A percentile compares a stretch with the other conserved stretches of the same genome.
Conservation (phyloP, 768 basidiomycete species). For the Tubosaeta sp. region DNA sequence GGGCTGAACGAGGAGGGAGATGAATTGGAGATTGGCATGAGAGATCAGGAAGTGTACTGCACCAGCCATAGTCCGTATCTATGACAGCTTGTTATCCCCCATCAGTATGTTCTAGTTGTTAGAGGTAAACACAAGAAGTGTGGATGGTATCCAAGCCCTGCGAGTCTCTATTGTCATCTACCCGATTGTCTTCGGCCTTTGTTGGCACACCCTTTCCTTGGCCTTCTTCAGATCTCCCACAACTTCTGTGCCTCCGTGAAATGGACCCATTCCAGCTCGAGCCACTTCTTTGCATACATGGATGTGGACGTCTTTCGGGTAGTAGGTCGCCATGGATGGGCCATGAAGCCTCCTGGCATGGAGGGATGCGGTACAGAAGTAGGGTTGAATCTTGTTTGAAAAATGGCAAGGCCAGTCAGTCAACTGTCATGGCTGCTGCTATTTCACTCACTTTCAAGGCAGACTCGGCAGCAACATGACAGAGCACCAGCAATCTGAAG, state of each 20-base stretch:
- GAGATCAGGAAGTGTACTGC: no score
- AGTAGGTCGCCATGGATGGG: conserved; percentile 82
- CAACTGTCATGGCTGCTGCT: background rate
- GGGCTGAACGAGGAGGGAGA: background rate
- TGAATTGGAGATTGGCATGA: background rate
- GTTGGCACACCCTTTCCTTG: conserved; percentile 82
- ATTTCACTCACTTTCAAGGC: no score
- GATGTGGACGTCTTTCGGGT: conserved; percentile 55
- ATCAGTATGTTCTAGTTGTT: no score
- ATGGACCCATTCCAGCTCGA: conserved; percentile 58
- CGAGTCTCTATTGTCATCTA: no score
- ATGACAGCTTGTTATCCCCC: no score
- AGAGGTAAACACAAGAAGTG: no score
- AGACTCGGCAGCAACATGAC: no score
- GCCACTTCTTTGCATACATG: conserved; percentile 45
- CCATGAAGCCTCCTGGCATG: conserved; percentile 76
- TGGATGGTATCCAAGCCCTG: no score
- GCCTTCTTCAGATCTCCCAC: conserved; percentile 62
- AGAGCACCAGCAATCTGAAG: no score
- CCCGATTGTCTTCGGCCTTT: conserved; percentile 70
- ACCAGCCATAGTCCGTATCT: no score
- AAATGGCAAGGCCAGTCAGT: conserved; percentile 65
- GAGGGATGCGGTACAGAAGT: conserved; percentile 76
- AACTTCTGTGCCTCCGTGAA: conserved; percentile 63
- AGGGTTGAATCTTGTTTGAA: conserved; percentile 89